These are phyloP conservation scores for Graphilbum sp. DNA, from an alignment of 2,329 filamentous ascomycete genomes.

Conservation along the genomic window DNA sequence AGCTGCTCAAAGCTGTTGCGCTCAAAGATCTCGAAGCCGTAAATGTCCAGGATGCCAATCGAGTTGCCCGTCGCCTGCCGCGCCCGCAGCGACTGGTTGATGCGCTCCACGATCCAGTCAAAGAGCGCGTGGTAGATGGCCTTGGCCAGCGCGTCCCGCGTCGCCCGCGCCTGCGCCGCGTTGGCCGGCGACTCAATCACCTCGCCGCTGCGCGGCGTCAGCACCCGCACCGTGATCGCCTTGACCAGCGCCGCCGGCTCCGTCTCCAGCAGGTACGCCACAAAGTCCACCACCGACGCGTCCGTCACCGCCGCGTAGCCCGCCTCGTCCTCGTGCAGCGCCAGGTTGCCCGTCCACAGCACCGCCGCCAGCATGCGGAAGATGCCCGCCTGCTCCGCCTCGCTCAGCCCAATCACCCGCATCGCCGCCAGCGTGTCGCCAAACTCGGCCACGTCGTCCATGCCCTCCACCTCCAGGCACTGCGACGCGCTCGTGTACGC, in stretches of 20 bases:
- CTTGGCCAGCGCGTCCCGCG: slow-evolving; percentile 81
- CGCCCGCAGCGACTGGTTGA: slow-evolving; percentile 77
- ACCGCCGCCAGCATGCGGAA: slow-evolving; percentile 89
- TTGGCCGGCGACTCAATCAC: slow-evolving; percentile 68
- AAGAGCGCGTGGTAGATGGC: slow-evolving; percentile 97
- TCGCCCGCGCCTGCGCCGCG: slow-evolving; percentile 67
- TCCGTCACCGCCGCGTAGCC: slow-evolving; percentile 80
- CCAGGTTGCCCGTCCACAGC: slow-evolving; percentile 87
- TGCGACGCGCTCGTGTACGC: slow-evolving; percentile 87
- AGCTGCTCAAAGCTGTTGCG: slow-evolving; percentile 98
- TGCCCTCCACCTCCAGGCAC: slow-evolving; percentile 85
- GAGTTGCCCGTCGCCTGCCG: slow-evolving; percentile 61
- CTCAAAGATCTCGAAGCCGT: slow-evolving; percentile 98
- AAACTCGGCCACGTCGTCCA: slow-evolving; percentile 82
- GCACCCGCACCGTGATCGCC: slow-evolving; percentile 75
- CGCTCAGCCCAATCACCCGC: slow-evolving; percentile 77
- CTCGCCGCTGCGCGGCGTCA: slow-evolving; percentile 52
- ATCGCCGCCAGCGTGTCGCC: slow-evolving; percentile 85
- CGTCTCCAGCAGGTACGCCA: slow-evolving; percentile 86
- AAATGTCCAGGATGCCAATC: slow-evolving; percentile 96
- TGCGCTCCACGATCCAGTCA: slow-evolving; percentile 90
- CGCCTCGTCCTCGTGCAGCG: slow-evolving; percentile 75
- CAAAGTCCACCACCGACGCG: slow-evolving; percentile 82
- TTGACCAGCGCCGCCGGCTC: slow-evolving; percentile 66
- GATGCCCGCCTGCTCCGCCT: slow-evolving; percentile 85